Conservation (phyloP, 2,329 filamentous ascomycete species). For the Lachnum nothofagi region DNA sequence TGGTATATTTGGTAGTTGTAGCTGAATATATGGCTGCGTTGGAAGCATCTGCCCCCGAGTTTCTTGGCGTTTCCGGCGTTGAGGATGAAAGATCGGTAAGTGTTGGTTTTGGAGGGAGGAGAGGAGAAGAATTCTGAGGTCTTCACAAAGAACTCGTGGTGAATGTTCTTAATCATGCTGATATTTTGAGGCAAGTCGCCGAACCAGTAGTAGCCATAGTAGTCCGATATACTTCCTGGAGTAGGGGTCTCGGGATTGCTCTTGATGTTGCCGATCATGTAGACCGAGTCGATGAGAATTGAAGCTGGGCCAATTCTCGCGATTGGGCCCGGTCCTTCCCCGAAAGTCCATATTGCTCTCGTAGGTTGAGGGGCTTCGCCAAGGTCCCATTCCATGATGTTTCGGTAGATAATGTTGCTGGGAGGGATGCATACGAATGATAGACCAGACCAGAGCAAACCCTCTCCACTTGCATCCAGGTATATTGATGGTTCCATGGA, state of each 20-base stretch:
- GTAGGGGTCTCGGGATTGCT: constrained; percentile 13
- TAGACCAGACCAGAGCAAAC: constrained; percentile 17
- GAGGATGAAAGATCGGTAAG: constrained; percentile 23
- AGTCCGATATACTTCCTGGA: constrained; percentile 1
- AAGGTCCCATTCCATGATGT: constrained; percentile 22
- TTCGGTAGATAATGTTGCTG: constrained; percentile 7
- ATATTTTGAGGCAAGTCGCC: constrained; percentile 24
- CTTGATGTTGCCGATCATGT: constrained; percentile 23
- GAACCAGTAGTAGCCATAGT: constrained; percentile 28
- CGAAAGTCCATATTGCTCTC: constrained; percentile 25
- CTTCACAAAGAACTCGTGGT: constrained; percentile 19
- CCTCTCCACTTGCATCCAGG: constrained; percentile 6
- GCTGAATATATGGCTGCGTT: constrained; percentile 22
- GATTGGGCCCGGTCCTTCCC: constrained; percentile 21
- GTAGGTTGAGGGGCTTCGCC: constrained; percentile 15
- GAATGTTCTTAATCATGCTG: constrained; percentile 19
- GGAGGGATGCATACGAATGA: constrained; percentile 10
- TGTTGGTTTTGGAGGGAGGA: constrained; percentile 5
- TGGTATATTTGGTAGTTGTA: constrained; percentile 22
- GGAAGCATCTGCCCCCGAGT: constrained; percentile 11
- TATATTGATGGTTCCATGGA: background rate
- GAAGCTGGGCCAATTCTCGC: constrained; percentile 13
- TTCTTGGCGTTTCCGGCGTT: constrained; percentile 1
- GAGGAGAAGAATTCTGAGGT: constrained; percentile 20
- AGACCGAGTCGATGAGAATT: constrained; percentile 22